Percentiles rank a stretch among this genome's conserved stretches.
Conservation (phyloP, 2,329 filamentous ascomycete genomes). For the Nigrospora sphaerica region DNA sequence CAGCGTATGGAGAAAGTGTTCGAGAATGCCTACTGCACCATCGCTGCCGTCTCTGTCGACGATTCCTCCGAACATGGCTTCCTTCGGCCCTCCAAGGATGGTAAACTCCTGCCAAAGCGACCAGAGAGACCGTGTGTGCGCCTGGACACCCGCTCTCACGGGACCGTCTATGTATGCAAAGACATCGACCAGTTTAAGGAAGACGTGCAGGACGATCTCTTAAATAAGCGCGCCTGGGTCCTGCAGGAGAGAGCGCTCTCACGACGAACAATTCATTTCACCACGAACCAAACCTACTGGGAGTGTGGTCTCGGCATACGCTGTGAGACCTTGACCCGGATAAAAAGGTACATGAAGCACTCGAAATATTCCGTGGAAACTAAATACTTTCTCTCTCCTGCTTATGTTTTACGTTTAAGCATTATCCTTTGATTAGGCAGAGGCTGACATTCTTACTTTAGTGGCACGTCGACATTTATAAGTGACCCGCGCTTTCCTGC, state of each 20-base stretch:
- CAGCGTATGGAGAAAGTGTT: neutral
- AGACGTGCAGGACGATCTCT: neutral
- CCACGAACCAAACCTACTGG: neutral
- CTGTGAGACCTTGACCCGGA: neutral
- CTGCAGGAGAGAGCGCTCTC: neutral
- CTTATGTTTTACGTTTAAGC: neutral
- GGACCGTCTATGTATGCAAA: too few relatives aligned
- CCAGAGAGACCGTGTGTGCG: neutral
- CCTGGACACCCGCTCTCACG: neutral
- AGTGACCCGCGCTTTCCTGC: neutral
- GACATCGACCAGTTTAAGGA: neutral
- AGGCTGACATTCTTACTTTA: neutral
- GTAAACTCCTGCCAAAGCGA: too few relatives aligned
- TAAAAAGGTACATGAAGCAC: neutral
- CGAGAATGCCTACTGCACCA: neutral
- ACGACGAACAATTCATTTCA: neutral
- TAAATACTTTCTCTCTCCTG: too few relatives aligned
- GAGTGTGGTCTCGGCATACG: neutral
- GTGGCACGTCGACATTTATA: neutral
- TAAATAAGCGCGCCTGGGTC: neutral
- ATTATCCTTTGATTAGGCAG: neutral
- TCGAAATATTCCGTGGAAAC: neutral
- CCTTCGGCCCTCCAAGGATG: too few relatives aligned
- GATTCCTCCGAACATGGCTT: neutral
- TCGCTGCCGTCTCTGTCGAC: neutral